Percentiles rank a stretch among this genome's conserved stretches.
These are phyloP conservation scores for Ceratobasidium sp. DNA, from an alignment of 1,284 basidiomycete genomes.

Conservation along the genomic window DNA sequence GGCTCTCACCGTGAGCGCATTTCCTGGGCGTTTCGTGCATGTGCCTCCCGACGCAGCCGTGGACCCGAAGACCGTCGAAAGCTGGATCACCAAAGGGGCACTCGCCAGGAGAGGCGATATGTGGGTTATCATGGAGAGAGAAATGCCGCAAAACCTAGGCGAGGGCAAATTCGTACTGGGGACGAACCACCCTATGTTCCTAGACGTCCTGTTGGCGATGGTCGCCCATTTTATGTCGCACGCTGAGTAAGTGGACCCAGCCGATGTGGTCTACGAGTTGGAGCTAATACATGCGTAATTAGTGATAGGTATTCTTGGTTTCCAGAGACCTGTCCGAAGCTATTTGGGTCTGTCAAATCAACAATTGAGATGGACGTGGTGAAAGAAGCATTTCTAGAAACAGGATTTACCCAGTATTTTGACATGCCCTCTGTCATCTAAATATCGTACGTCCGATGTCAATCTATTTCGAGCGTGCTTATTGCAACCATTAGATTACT, in stretches of 20 bases:
- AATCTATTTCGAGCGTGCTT: too few relatives aligned
- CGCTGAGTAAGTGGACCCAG: constrained; percentile 14
- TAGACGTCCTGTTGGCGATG: constrained; percentile 45
- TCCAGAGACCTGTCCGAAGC: constrained; percentile 42
- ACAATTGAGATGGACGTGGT: constrained; percentile 45
- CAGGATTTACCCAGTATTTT: constrained; percentile 22
- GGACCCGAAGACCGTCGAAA: constrained; percentile 20
- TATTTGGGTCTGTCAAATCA: constrained; percentile 19
- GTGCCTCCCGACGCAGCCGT: constrained; percentile 40
- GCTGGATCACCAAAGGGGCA: constrained; percentile 33
- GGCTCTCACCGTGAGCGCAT: constrained; percentile 42
- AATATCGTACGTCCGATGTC: too few relatives aligned
- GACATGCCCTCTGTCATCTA: too few relatives aligned
- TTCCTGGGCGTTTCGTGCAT: constrained; percentile 41
- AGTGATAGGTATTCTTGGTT: constrained; percentile 42
- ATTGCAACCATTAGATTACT: too few relatives aligned
- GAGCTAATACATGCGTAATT: too few relatives aligned
- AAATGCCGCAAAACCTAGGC: constrained; percentile 16
- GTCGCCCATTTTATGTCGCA: constrained; percentile 43
- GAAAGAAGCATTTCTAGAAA: constrained; percentile 33
- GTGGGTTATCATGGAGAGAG: constrained; percentile 44
- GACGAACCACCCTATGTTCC: constrained; percentile 37
- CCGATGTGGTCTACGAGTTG: too few relatives aligned
- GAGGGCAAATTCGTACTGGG: constrained; percentile 45
- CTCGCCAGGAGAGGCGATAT: constrained; percentile 31